phyloP scores from a whole-genome alignment of 2,329 filamentous ascomycete genomes.

The Nothophoma quercina region DNA sequence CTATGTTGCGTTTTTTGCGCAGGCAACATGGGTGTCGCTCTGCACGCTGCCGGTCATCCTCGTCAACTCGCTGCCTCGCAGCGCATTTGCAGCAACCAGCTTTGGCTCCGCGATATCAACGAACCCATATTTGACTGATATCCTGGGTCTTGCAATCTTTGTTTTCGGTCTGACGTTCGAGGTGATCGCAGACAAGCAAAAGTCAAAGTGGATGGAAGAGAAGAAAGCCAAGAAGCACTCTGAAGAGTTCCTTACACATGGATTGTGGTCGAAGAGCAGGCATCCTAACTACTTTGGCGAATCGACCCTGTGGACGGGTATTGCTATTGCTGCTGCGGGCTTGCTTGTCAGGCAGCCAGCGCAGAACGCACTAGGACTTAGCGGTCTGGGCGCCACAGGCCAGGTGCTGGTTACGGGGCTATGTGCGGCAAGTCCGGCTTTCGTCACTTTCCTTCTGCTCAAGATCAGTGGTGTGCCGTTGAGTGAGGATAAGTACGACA shows the following conservation, averaged over 20 bases:
- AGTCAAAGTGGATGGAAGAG: conserved; percentile 66
- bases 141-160: conserved; percentile 66
- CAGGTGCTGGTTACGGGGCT: conserved; percentile 57
- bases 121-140: conserved; percentile 57
- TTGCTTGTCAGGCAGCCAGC: conserved; percentile 63
- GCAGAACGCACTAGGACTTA: conserved; percentile 65
- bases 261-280: conserved; percentile 67
- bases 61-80: conserved; percentile 67
- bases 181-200: conserved; percentile 69
- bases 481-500: conserved; percentile 74
- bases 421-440: conserved; percentile 68
- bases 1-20: conserved; percentile 63
- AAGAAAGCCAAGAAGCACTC: conserved; percentile 71
- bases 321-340: conserved; percentile 67
- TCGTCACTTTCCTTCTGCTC: conserved; percentile 68
- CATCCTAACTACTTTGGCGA: conserved; percentile 80
- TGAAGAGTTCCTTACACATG: conserved; percentile 70
- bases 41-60: conserved; percentile 71
- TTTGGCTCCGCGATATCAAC: conserved; percentile 55
- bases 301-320: conserved; percentile 71
- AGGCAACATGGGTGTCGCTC: conserved; percentile 73
- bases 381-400: conserved; percentile 49
- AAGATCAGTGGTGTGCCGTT: conserved; percentile 71
- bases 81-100: conserved; percentile 53
- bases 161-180: conserved; percentile 67